Percentiles rank a stretch among this genome's conserved stretches.
These are phyloP conservation scores for Xylaria palmicola DNA, from an alignment of 495 filamentous ascomycete species.

Conservation along the genomic window DNA sequence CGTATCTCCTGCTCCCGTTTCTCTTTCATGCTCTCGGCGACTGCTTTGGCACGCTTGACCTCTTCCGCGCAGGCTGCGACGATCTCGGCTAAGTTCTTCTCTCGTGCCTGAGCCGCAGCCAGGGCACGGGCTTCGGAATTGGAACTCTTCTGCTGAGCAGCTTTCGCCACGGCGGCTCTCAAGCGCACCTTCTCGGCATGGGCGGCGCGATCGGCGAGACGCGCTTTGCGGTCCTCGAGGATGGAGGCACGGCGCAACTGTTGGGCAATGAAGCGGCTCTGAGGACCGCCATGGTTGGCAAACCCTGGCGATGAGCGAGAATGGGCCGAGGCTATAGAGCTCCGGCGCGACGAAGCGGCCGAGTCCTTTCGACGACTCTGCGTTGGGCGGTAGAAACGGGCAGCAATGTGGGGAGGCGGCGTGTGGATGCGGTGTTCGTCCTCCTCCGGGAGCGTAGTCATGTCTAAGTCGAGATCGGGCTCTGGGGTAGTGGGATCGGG, in stretches of 20 bases:
- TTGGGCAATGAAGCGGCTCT: conserved; percentile 82
- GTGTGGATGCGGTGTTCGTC: conserved; percentile 50
- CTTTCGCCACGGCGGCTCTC: conserved; percentile 81
- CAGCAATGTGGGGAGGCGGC: conserved; percentile 80
- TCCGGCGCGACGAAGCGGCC: conserved; percentile 81
- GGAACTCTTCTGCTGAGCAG: conserved; percentile 57
- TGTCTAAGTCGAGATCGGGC: conserved; percentile 32
- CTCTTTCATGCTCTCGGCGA: conserved; percentile 90
- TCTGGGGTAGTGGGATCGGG: conserved; percentile 35
- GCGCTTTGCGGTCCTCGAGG: conserved; percentile 87
- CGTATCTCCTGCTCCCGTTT: conserved; percentile 82
- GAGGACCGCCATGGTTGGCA: conserved; percentile 59
- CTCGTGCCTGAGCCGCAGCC: conserved; percentile 86
- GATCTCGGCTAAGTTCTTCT: conserved; percentile 90
- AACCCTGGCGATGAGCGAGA: conserved; percentile 64
- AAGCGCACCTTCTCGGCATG: conserved; percentile 97
- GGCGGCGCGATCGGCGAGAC: conserved; percentile 87
- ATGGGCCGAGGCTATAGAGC: conserved; percentile 83
- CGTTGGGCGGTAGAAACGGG: conserved; percentile 76
- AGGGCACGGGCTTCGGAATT: conserved; percentile 80
- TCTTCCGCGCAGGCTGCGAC: conserved; percentile 93
- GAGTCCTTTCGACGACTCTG: conserved; percentile 76
- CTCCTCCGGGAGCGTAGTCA: conserved; percentile 38
- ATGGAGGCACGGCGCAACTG: conserved; percentile 90
- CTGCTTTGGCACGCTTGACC: conserved; percentile 87